Conservation (phyloP, 805 yeast species). For the Candida coleopterorum region DNA sequence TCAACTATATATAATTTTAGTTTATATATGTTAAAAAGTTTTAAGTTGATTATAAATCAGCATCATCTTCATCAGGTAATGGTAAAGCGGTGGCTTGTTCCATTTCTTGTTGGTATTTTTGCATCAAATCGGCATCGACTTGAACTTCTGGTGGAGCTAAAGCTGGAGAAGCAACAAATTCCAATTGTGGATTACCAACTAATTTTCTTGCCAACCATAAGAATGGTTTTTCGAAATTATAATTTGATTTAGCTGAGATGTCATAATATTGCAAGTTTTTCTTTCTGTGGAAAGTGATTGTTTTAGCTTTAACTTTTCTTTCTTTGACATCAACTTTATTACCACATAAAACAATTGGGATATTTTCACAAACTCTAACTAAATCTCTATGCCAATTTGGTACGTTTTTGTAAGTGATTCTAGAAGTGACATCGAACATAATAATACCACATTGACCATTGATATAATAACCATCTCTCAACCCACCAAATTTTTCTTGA, state of each 20-base stretch:
- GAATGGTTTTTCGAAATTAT: conserved; percentile 99
- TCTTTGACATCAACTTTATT: conserved; percentile 99
- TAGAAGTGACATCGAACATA: conserved; percentile 99
- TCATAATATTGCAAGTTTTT: conserved; percentile 99
- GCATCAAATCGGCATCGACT: conserved; percentile 95
- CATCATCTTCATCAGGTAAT: conserved; percentile 99
- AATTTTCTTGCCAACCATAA: conserved; percentile 99
- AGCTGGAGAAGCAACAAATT: conserved; percentile 98
- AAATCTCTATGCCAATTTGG: conserved; percentile 99
- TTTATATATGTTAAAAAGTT: background rate
- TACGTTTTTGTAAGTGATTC: conserved; percentile 99
- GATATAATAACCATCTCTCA: conserved; percentile 99
- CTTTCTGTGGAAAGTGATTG: conserved; percentile 99
- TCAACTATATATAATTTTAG: background rate
- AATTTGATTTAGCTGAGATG: conserved; percentile 98
- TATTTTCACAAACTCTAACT: conserved; percentile 99
- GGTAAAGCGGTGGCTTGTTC: conserved; percentile 99
- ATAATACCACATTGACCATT: conserved; percentile 99
- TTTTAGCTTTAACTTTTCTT: conserved; percentile 99
- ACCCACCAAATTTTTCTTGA: conserved; percentile 99
- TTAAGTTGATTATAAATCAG: conserved; percentile 69
- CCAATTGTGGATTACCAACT: conserved; percentile 96
- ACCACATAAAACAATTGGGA: conserved; percentile 98
- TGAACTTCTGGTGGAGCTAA: conserved; percentile 99
- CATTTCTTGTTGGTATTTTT: conserved; percentile 98